A percentile compares a stretch with the other conserved stretches of the same genome.
These are phyloP conservation scores for Endothia cerciana DNA, from an alignment of 2,329 filamentous ascomycete genomes.

Conservation along the genomic window DNA sequence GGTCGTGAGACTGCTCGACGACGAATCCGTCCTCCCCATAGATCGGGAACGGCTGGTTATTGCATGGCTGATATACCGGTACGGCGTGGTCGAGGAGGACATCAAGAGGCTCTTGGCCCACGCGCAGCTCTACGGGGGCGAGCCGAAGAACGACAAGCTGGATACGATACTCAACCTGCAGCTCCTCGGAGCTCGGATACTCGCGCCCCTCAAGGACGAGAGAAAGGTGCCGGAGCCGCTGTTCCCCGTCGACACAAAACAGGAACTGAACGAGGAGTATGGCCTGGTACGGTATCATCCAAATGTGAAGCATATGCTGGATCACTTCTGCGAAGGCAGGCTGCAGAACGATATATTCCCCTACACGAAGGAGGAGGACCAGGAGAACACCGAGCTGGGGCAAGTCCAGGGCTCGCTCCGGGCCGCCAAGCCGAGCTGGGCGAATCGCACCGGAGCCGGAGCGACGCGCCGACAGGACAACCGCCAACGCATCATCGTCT, in stretches of 20 bases:
- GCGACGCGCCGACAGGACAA: conserved; percentile 72
- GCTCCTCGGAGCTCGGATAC: conserved; percentile 75
- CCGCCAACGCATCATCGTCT: conserved; percentile 87
- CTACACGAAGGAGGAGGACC: conserved; percentile 67
- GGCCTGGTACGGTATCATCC: conserved; percentile 87
- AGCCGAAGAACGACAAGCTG: conserved; percentile 37
- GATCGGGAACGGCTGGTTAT: conserved; percentile 86
- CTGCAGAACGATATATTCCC: conserved; percentile 72
- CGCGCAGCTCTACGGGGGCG: conserved; percentile 74
- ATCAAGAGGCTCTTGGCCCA: conserved; percentile 84
- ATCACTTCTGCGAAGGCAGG: conserved; percentile 69
- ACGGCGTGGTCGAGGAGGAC: conserved; percentile 83
- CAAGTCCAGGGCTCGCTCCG: conserved; percentile 75
- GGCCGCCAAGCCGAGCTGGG: conserved; percentile 94
- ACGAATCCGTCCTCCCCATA: conserved; percentile 69
- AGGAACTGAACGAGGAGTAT: conserved; percentile 71
- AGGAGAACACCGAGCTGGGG: conserved; percentile 62
- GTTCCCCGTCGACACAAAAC: conserved; percentile 69
- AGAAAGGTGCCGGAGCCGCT: conserved; percentile 67
- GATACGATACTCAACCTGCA: conserved; percentile 74
- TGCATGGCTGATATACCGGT: conserved; percentile 83
- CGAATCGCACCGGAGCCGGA: conserved; percentile 64
- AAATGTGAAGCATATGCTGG: conserved; percentile 79
- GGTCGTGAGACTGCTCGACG: conserved; percentile 84
- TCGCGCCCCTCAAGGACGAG: conserved; percentile 74